Conservation (phyloP, 768 basidiomycete species). For the Piloderma croceum region DNA sequence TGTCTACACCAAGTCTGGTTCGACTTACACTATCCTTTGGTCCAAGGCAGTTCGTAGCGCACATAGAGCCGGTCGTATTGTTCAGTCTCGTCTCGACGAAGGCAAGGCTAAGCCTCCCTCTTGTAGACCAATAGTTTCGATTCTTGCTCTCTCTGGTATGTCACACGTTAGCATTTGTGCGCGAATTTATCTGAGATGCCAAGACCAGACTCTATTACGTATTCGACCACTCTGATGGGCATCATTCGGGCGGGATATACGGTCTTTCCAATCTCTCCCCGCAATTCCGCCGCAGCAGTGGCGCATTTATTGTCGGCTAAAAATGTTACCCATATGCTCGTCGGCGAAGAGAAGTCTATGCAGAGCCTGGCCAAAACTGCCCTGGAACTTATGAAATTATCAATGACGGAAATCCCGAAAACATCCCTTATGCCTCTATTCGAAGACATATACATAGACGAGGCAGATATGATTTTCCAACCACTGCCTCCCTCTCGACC, state of each 20-base stretch:
- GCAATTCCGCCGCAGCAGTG: conserved; percentile 30
- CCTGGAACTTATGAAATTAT: neutral
- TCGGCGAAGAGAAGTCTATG: conserved; percentile 18
- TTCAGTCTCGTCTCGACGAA: neutral
- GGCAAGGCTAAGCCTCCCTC: too few species aligned
- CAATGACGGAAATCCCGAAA: neutral
- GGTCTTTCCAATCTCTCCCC: conserved; percentile 31
- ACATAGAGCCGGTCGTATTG: conserved; percentile 11
- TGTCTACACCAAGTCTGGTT: conserved; percentile 12
- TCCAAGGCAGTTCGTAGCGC: conserved; percentile 13
- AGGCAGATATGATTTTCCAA: conserved; percentile 14
- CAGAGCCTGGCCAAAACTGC: conserved; percentile 12
- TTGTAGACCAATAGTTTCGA: too few species aligned
- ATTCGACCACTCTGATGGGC: conserved; percentile 18
- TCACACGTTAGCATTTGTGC: too few species aligned
- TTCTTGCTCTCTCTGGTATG: too few species aligned
- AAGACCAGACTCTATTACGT: conserved; percentile 32
- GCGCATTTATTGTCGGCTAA: conserved; percentile 27
- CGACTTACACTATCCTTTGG: conserved; percentile 13
- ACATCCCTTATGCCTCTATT: neutral
- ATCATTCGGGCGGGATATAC: conserved; percentile 19
- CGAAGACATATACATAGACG: neutral
- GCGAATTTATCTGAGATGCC: too few species aligned
- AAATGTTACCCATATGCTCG: conserved; percentile 17
- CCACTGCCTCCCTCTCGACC: conserved; percentile 21